These are phyloP conservation scores for Diaporthe eres DNA, from an alignment of 2,329 filamentous ascomycete genomes.

Conservation along the genomic window DNA sequence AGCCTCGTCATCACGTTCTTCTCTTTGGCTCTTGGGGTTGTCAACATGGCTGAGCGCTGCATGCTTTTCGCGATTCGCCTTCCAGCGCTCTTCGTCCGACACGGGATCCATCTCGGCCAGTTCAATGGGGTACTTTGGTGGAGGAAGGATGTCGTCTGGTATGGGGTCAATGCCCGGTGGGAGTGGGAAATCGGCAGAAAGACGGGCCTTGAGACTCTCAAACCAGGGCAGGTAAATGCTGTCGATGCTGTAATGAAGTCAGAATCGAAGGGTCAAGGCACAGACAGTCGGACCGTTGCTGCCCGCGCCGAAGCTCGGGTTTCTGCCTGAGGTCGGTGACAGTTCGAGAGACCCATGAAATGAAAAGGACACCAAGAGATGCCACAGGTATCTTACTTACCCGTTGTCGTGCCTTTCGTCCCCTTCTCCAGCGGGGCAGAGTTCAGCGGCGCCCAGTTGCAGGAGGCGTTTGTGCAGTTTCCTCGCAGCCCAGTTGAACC, in stretches of 20 bases:
- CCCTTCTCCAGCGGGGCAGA: conserved; percentile 85
- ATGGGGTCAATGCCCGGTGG: conserved; percentile 78
- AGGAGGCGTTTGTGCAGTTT: conserved; percentile 88
- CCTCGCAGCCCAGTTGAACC: conserved; percentile 92
- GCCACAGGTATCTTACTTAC: conserved; percentile 62
- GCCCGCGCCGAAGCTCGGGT: no score
- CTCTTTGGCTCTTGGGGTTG: conserved; percentile 38
- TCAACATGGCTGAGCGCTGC: conserved; percentile 46
- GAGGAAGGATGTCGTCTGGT: conserved; percentile 79
- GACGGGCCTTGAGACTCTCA: conserved; percentile 73
- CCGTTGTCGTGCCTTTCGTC: conserved; percentile 96
- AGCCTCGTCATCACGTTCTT: conserved; percentile 44
- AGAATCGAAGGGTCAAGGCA: conserved; percentile 14
- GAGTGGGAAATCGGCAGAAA: conserved; percentile 79
- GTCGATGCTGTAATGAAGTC: conserved; percentile 73
- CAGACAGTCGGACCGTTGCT: neutral
- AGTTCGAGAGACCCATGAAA: neutral
- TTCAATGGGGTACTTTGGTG: conserved; percentile 75
- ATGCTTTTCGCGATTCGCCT: conserved; percentile 42
- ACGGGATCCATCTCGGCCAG: conserved; percentile 38
- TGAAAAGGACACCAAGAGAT: neutral
- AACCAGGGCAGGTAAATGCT: conserved; percentile 87
- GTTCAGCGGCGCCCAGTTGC: conserved; percentile 84
- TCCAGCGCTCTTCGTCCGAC: conserved; percentile 25
- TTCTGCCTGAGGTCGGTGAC: neutral